phyloP scores from a whole-genome alignment of 164 flowering plant species.

The Pachysandra terminalis region DNA sequence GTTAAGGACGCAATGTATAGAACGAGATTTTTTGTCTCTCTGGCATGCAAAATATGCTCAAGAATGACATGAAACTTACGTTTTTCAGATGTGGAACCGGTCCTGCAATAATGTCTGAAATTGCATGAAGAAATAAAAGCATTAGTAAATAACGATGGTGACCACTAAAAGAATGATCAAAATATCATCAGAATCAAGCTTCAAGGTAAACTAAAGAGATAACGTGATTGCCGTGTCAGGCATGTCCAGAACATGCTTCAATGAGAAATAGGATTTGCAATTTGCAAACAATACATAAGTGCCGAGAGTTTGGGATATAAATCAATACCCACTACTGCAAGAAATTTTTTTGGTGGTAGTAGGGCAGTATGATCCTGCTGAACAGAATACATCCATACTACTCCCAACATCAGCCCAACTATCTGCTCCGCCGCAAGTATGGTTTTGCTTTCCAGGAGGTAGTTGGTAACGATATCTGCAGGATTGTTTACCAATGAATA shows the following conservation, averaged over 20 bases:
- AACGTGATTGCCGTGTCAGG: background rate
- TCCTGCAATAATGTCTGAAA: slow-evolving; percentile 88
- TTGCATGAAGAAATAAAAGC: background rate
- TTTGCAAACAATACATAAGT: slow-evolving; percentile 5
- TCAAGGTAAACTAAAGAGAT: background rate
- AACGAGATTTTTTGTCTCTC: background rate
- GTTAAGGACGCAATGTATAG: background rate
- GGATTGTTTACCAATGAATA: slow-evolving; percentile 25
- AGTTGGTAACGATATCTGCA: slow-evolving; percentile 82
- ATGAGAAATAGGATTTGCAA: background rate
- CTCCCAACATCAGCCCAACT: slow-evolving; percentile 78
- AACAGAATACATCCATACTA: slow-evolving; percentile 73
- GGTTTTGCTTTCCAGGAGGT: slow-evolving; percentile 70
- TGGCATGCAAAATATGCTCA: background rate
- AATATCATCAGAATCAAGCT: background rate
- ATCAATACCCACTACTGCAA: slow-evolving; percentile 81
- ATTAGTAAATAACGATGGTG: slow-evolving; percentile 8
- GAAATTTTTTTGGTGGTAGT: slow-evolving; percentile 49
- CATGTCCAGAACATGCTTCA: slow-evolving; percentile 8
- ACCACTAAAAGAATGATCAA: slow-evolving; percentile 4
- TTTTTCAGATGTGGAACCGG: slow-evolving; percentile 71
- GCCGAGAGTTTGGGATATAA: slow-evolving; percentile 27
- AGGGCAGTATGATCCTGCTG: slow-evolving; percentile 94
- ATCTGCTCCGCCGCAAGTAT: slow-evolving; percentile 94
- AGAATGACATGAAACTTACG: slow-evolving; percentile 39